These are phyloP conservation scores for Cardamine resedifolia DNA, from an alignment of 345 rosid species.

Conservation along the genomic window DNA sequence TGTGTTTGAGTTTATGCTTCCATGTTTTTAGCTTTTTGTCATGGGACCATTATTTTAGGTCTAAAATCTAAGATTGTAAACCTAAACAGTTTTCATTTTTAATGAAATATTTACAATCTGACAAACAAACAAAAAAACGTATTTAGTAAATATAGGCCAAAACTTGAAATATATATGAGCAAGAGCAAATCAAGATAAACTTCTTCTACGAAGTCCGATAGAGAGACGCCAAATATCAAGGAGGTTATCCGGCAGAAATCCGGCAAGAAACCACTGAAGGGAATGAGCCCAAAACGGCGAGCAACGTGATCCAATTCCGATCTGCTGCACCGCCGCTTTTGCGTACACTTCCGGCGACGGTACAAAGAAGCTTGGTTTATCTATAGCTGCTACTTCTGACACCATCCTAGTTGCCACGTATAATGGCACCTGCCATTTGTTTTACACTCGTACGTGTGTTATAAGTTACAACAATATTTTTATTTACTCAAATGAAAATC, in stretches of 20 bases:
- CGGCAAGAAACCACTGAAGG: slow-evolving; percentile 65
- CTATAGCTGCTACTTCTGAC: slow-evolving; percentile 52
- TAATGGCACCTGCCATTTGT: slow-evolving; percentile 56
- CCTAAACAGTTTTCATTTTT: neutral
- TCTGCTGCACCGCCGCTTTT: slow-evolving; percentile 49
- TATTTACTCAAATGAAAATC: too few relatives aligned
- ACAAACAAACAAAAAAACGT: too few relatives aligned
- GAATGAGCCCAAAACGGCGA: slow-evolving; percentile 82
- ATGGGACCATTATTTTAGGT: neutral
- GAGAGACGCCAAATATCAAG: slow-evolving; percentile 86
- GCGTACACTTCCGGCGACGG: slow-evolving; percentile 66
- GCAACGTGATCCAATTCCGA: slow-evolving; percentile 65
- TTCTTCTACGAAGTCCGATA: slow-evolving; percentile 57
- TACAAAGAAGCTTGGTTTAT: slow-evolving; percentile 50
- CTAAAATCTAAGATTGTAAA: too few relatives aligned
- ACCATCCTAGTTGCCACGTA: slow-evolving; percentile 85
- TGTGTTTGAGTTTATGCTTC: neutral
- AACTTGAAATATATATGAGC: slow-evolving; percentile 2
- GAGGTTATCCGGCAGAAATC: slow-evolving; percentile 47
- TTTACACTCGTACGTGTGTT: neutral
- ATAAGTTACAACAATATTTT: neutral
- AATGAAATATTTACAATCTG: neutral
- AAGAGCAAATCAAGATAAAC: neutral
- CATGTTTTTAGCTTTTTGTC: neutral
- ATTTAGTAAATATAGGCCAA: neutral